Evolutionary conservation across 2,329 filamentous ascomycete species (phyloP), one percentile per base, ranked within the genome.

Genomic region (Ophiostoma sp.): DNA sequence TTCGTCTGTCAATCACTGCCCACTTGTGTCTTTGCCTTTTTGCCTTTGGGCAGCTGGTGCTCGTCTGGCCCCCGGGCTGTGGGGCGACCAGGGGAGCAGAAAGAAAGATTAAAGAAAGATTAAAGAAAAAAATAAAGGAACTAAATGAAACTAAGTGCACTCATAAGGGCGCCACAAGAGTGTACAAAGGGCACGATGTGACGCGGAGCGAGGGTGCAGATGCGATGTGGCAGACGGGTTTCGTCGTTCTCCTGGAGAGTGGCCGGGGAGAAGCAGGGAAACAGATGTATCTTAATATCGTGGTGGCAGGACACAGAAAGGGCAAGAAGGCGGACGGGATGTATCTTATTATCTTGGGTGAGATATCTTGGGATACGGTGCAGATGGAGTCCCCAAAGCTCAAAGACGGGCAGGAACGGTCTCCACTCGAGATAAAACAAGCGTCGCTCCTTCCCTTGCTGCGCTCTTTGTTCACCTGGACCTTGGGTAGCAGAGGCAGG

Each of bases 371-470:
- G 42, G 42, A 11, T 27, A 27, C 27, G 1, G 27, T 1, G 27
- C 42, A 45, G 7, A 12, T 9, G 9, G 14, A 45, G 16, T 47
- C 5, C 45, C 11, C 8, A 47, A 55, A 55, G 12, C 27, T 18
- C 18, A 55, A 27, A 55, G 40, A 44, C 27, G 52, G 52, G 67
- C 67, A 68, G 63, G 67, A 68, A 38, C 63, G 40, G 18, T 11
- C 41, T 52, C 63, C 67, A 66, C 67, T 68, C 11, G 64, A 65
- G 60, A 60, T 58, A 68, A 55, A 68, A 58, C 62, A 65, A 68
- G 67, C 52, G 67, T 68, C 16, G 67, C 49, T 68, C 64, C 41
- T 68, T 63, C 64, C 52, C 42, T 42, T 38, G 67, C 3, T 41
- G 36, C 16, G 58, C 47, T 52, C 47, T 52, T 8, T 62, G 14